A percentile compares a stretch with the other conserved stretches of the same genome.
phyloP scores from a whole-genome alignment of 768 basidiomycete genomes.

The Pholiota conissans region DNA sequence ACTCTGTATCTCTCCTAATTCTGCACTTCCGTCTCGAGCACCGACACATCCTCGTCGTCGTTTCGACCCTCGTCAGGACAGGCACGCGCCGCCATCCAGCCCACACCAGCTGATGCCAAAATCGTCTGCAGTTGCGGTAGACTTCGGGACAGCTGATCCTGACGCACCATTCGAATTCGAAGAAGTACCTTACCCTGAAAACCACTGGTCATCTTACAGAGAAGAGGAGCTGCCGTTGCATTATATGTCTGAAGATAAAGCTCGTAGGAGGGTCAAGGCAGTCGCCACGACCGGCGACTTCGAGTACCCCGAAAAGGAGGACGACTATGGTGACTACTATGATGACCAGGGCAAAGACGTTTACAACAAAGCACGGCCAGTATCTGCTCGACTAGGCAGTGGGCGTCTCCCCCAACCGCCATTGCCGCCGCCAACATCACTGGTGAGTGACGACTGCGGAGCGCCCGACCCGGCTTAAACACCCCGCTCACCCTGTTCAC shows the following conservation, averaged over 20 bases:
- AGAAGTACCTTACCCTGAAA: constrained; percentile 58
- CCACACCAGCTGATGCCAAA: constrained; percentile 46
- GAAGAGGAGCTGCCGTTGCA: constrained; percentile 51
- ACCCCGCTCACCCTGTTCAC: neutral
- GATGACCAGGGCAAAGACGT: constrained; percentile 56
- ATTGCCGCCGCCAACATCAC: constrained; percentile 64
- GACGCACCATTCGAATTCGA: constrained; percentile 72
- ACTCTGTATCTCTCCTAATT: constrained; percentile 2
- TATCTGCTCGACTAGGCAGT: constrained; percentile 45
- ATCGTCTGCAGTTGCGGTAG: constrained; percentile 67
- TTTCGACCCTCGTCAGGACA: constrained; percentile 3
- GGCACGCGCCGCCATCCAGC: constrained; percentile 7
- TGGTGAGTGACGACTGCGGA: constrained; percentile 39
- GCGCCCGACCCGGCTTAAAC: constrained; percentile 13
- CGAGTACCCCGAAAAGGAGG: constrained; percentile 26
- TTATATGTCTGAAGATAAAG: constrained; percentile 68
- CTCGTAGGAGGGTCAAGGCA: constrained; percentile 45
- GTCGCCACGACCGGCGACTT: constrained; percentile 15
- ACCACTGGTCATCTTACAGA: constrained; percentile 24
- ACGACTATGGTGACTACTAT: constrained; percentile 28
- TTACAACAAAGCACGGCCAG: constrained; percentile 46
- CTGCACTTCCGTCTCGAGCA: neutral
- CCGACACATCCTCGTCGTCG: constrained; percentile 6
- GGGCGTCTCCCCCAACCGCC: constrained; percentile 62
- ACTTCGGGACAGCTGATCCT: constrained; percentile 60